phyloP scores from a whole-genome alignment of 139 green algal species.

The Monoraphidium neglectum region DNA sequence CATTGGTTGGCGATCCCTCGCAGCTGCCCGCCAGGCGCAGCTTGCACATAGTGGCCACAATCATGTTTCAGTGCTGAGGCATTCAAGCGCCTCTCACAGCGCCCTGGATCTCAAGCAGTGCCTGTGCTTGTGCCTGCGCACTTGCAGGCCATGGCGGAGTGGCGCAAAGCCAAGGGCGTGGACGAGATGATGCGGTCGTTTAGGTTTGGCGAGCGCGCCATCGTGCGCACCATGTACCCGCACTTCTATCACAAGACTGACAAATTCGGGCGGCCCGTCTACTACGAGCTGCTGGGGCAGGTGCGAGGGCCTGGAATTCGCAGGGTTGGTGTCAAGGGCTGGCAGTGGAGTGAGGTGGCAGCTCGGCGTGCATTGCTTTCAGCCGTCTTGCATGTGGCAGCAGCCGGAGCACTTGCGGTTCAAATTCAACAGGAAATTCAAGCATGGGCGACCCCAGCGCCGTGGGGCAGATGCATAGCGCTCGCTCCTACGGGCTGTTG shows the following conservation, averaged over 20 bases:
- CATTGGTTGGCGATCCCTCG: no score
- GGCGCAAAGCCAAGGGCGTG: conserved; percentile 10
- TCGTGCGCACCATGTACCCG: conserved; percentile 32
- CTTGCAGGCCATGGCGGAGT: conserved; percentile 12
- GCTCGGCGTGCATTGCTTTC: no score
- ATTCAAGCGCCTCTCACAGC: no score
- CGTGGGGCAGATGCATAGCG: background rate
- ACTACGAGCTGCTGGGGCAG: conserved; percentile 28
- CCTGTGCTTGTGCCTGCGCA: no score
- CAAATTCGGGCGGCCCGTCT: conserved; percentile 31
- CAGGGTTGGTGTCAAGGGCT: background rate
- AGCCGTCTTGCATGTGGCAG: background rate
- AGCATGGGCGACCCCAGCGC: background rate
- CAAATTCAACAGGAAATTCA: no score
- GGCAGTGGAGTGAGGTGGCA: no score
- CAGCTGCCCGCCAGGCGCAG: no score
- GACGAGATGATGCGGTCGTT: conserved; percentile 21
- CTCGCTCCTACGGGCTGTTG: background rate
- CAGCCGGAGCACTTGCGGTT: background rate
- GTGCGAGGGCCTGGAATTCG: conserved; percentile 14
- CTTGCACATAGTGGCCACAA: no score
- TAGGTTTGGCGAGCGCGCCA: conserved; percentile 26
- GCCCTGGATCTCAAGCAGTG: no score
- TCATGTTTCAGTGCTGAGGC: no score
- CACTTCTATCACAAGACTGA: conserved; percentile 51